Evolutionary conservation across 2,329 filamentous ascomycete genomes (phyloP), one percentile per base, ranked within the genome.

Genomic region (Colletotrichum caudatum): DNA sequence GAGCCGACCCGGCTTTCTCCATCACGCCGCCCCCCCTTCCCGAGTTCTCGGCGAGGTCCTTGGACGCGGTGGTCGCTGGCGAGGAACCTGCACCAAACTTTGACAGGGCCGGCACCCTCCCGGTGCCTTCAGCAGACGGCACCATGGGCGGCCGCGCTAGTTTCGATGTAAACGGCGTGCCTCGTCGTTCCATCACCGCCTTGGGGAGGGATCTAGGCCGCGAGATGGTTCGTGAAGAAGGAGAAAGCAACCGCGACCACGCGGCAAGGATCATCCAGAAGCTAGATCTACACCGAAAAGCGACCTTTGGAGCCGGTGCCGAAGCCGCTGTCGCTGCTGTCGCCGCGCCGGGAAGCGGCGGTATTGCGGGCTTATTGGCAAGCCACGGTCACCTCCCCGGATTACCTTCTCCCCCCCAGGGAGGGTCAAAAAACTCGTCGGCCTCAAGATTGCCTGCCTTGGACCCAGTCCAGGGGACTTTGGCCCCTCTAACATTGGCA

Each of bases 211-310:
- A 85, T 56, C 76, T 88, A 16, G 83, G 81, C n/a, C 83, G 87
- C 71, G 84, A 85, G 37, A 79, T 86, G 54, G 81, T 79, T 18
- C 83, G 86, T 58, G 90, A 91, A 76, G 93, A 95, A 54, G 90
- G 91, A 39, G 93, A 96, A 77, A 90, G 90, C 74, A 88, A 91
- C 69, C 88, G 93, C 73, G 94, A 97, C 72, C 94, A 96, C 80
- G 93, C 94, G 11, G 90, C 94, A 26, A 90, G 95, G 72, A 94
- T 98, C 74, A 98, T 98, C 80, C 94, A 97, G 79, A 97, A 94
- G 81, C 87, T 98, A 56, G 95, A 98, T 80, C 86, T 97, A 69
- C 93, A 97, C 80, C 91, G 95, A 74, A 97, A 95, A 78, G 87
- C 91, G 48, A 89, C 90, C 8, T 88, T 91, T 72, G 85, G 86